Base-by-base conservation (phyloP, 2,329 filamentous ascomycete genomes). In the Xylaria sp. region DNA sequence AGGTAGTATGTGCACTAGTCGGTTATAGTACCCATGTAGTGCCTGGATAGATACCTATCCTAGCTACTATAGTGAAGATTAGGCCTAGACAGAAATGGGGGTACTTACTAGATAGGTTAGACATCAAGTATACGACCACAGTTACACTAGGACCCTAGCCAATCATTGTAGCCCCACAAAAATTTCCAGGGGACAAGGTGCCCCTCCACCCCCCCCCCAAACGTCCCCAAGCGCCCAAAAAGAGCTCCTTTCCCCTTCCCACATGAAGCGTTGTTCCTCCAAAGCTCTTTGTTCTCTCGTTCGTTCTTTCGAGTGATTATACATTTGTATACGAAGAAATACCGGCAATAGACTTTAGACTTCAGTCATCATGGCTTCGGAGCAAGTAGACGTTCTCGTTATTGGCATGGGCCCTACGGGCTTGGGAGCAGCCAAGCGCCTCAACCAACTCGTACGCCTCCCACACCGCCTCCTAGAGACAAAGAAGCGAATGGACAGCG, bases 331-430 rank as follows among this genome's bases (percentile, higher is more conserved):
- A 60, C 33, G 59, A 43, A 56, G 41, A 64, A 48, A 59, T 31
- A 35, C 33, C 41, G 29, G 29, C 35, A 27, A 25, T 48, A 54
- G 51, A 59, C 29, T 31, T 52, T 43, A 63, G 54, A 54, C 55
- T n/a, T 54, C 43, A 55, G 52, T 57, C 56, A 67, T 38, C 38
- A 65, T 66, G 60, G 60, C 60, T 31, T 65, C 60, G 3, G 35
- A 78, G 79, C 89, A 92, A 75, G 92, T 98, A 77, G 95, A 99
- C 81, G 90, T 99, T 71, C 92, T 99, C 76, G 89, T 99, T 79
- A 97, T 98, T 83, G 95, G 95, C 76, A 94, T 94, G 81, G 95
- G 95, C 76, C 95, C 95, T 73, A 98, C 95, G 75, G 95, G 95
- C 81, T 87, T 98, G 72, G 95, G 95, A 85, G 95, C 95, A 77